phyloP scores from a whole-genome alignment of 1,284 basidiomycete species.

The Coriolopsis trogii region DNA sequence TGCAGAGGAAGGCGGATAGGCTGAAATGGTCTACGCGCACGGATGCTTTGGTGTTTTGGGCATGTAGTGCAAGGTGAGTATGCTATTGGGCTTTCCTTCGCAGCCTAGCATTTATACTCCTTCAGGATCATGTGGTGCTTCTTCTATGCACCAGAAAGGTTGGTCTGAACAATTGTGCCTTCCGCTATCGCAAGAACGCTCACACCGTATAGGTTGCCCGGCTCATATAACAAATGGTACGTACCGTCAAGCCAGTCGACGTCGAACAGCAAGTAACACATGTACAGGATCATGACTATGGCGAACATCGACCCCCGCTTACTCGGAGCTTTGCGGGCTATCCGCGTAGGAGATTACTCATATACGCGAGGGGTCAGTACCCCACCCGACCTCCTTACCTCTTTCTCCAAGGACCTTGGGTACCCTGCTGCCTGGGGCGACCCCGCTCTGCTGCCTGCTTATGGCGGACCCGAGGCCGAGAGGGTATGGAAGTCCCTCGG shows the following conservation, averaged over 20 bases:
- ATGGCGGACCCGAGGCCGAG: slow-evolving; percentile 55
- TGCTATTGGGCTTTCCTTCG: neutral
- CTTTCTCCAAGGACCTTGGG: slow-evolving; percentile 57
- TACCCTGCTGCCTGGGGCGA: slow-evolving; percentile 66
- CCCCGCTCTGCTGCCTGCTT: slow-evolving; percentile 56
- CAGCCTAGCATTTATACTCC: neutral
- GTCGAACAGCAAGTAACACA: too few species aligned
- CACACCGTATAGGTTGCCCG: slow-evolving; percentile 53
- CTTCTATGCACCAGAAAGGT: slow-evolving; percentile 75
- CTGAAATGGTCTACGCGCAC: slow-evolving; percentile 45
- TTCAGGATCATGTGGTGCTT: slow-evolving; percentile 84
- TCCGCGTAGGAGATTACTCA: slow-evolving; percentile 59
- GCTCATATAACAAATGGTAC: slow-evolving; percentile 72
- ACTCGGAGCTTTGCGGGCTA: slow-evolving; percentile 50
- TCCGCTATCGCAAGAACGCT: neutral
- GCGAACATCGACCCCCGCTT: slow-evolving; percentile 69
- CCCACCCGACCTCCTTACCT: slow-evolving; percentile 44
- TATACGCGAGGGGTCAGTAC: slow-evolving; percentile 49
- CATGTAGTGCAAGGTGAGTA: slow-evolving; percentile 70
- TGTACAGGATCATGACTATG: slow-evolving; percentile 60
- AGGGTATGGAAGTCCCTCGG: slow-evolving; percentile 56
- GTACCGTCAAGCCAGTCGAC: too few species aligned
- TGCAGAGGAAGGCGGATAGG: slow-evolving; percentile 21
- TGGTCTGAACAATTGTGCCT: slow-evolving; percentile 11
- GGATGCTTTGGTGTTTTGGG: slow-evolving; percentile 75